A percentile compares a stretch with the other conserved stretches of the same genome.
phyloP scores from a whole-genome alignment of 768 basidiomycete species.

The Lactarius evosmus region DNA sequence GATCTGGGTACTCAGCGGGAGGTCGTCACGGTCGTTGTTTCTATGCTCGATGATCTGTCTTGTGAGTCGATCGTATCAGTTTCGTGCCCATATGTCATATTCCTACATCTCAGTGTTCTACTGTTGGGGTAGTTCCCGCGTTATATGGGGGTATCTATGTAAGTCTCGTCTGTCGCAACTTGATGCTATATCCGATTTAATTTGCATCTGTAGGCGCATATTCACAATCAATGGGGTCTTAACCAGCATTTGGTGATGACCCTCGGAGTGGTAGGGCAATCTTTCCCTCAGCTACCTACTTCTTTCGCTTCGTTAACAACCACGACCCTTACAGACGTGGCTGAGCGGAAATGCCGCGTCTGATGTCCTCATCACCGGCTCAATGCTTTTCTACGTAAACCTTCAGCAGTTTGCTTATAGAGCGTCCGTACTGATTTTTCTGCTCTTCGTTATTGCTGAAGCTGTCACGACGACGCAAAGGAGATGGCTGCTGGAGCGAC shows the following conservation, averaged over 20 bases:
- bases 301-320: neutral
- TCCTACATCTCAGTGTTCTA: neutral
- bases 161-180: neutral
- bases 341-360: constrained; percentile 9
- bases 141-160: constrained; percentile 2
- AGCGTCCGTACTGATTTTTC: neutral
- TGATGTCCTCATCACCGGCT: constrained; percentile 8
- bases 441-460: neutral
- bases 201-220: neutral
- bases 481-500: neutral
- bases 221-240: neutral
- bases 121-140: neutral
- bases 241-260: neutral
- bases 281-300: neutral
- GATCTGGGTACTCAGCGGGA: constrained; percentile 12
- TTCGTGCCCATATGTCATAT: neutral
- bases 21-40: too few species aligned
- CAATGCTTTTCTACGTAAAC: constrained; percentile 8
- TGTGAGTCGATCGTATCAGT: too few species aligned
- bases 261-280: neutral
- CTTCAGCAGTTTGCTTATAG: neutral
- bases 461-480: neutral
- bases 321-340: constrained; percentile 9
- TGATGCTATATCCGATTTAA: too few species aligned
- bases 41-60: too few species aligned